Conservation (phyloP, 169 alveolate genomes). For the Condylostoma magnum region DNA sequence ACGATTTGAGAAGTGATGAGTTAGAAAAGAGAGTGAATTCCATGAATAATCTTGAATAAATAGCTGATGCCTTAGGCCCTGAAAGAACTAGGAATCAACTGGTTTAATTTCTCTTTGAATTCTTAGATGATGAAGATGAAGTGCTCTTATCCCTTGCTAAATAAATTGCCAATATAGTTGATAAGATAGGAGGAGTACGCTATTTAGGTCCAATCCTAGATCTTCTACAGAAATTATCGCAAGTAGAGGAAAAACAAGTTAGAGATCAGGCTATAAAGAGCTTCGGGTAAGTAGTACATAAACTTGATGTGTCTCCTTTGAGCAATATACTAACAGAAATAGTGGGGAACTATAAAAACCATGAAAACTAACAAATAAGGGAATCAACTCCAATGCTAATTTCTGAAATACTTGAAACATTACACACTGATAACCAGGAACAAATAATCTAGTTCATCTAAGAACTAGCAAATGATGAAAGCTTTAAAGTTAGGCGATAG, state of each 20-base stretch:
- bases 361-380: too few species aligned
- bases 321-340: too few species aligned
- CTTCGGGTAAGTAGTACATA: background rate
- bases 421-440: too few species aligned
- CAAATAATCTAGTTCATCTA: too few species aligned
- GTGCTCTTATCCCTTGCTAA: conserved; percentile 61
- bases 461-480: too few species aligned
- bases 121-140: conserved; percentile 78
- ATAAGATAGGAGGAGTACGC: conserved; percentile 59
- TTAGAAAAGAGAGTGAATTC: conserved; percentile 60
- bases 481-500: too few species aligned
- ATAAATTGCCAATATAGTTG: conserved; percentile 42
- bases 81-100: conserved; percentile 73
- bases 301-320: too few species aligned
- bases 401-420: too few species aligned
- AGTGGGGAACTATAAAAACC: too few species aligned
- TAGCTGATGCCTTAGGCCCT: conserved; percentile 65
- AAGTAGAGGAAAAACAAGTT: conserved; percentile 65
- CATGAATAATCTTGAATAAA: conserved; percentile 46
- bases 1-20: conserved; percentile 73
- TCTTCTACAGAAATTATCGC: conserved; percentile 56
- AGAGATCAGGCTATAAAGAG: conserved; percentile 39
- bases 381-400: too few species aligned
- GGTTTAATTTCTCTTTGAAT: conserved; percentile 62
- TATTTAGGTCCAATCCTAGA: conserved; percentile 43